phyloP scores from a whole-genome alignment of 2,329 filamentous ascomycete genomes.

The Alternaria infectoria region DNA sequence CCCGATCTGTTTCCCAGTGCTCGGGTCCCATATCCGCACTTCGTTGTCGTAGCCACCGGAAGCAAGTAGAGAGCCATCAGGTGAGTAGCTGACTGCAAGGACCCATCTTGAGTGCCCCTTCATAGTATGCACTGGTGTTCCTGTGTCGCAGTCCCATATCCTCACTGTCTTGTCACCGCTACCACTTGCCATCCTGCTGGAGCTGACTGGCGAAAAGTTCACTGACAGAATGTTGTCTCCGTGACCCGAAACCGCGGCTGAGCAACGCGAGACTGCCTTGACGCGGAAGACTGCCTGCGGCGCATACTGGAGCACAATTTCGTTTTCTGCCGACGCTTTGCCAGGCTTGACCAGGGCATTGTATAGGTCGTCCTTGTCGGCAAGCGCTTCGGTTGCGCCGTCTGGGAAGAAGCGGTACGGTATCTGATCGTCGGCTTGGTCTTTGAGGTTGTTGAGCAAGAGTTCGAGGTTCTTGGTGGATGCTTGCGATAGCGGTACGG shows the following conservation, averaged over 20 bases:
- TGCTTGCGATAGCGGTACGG: slow-evolving; percentile 81
- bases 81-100: slow-evolving; percentile 83
- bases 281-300: slow-evolving; percentile 95
- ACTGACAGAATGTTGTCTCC: slow-evolving; percentile 87
- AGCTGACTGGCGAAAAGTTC: slow-evolving; percentile 82
- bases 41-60: slow-evolving; percentile 94
- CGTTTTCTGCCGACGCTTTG: slow-evolving; percentile 62
- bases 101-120: slow-evolving; percentile 92
- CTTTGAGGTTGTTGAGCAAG: slow-evolving; percentile 82
- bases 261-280: slow-evolving; percentile 87
- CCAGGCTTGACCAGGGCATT: slow-evolving; percentile 50
- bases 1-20: slow-evolving; percentile 76
- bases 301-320: slow-evolving; percentile 67
- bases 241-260: slow-evolving; percentile 87
- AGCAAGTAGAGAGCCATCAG: slow-evolving; percentile 79
- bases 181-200: slow-evolving; percentile 81
- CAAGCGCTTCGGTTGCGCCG: slow-evolving; percentile 50
- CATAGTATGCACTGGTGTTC: slow-evolving; percentile 83
- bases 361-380: slow-evolving; percentile 55
- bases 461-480: slow-evolving; percentile 88
- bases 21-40: slow-evolving; percentile 87
- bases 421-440: slow-evolving; percentile 66
- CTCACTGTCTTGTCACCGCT: slow-evolving; percentile 89
- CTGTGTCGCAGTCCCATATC: slow-evolving; percentile 94
- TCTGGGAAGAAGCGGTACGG: slow-evolving; percentile 70